A percentile compares a stretch with the other conserved stretches of the same genome.
These are phyloP conservation scores for Tolypocladium tropicale DNA, from an alignment of 2,329 filamentous ascomycete species.

Conservation along the genomic window DNA sequence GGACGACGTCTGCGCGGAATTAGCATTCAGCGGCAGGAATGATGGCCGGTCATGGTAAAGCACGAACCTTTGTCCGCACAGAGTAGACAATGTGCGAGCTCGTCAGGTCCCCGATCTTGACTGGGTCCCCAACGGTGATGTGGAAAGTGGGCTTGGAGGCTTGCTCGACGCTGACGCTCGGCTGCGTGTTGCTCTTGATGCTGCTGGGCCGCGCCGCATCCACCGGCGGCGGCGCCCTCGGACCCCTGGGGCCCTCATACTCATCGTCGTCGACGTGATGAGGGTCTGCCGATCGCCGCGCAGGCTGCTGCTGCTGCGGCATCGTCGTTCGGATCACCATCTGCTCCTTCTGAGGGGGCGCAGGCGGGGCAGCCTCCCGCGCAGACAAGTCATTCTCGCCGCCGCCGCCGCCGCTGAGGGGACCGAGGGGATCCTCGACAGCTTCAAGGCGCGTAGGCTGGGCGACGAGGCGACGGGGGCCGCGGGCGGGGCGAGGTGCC, in stretches of 20 bases:
- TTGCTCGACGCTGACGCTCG: slow-evolving; percentile 85
- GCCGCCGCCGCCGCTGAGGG: slow-evolving; percentile 57
- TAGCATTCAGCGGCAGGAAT: slow-evolving; percentile 5
- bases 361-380: slow-evolving; percentile 48
- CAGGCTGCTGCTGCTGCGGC: slow-evolving; percentile 31
- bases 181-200: slow-evolving; percentile 44
- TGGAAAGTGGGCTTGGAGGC: slow-evolving; percentile 86
- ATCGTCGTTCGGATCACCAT: slow-evolving; percentile 50
- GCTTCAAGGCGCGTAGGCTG: slow-evolving; percentile 71
- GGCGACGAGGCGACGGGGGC: slow-evolving; percentile 56
- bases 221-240: slow-evolving; percentile 57
- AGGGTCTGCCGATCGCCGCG: slow-evolving; percentile 39
- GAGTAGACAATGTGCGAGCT: slow-evolving; percentile 97
- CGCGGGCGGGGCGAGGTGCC: slow-evolving; percentile 31
- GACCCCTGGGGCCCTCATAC: slow-evolving; percentile 38
- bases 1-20: slow-evolving; percentile 62
- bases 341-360: slow-evolving; percentile 58
- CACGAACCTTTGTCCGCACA: slow-evolving; percentile 73
- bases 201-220: slow-evolving; percentile 44
- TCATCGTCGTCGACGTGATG: slow-evolving; percentile 66
- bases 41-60: background rate
- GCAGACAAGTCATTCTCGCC: slow-evolving; percentile 21
- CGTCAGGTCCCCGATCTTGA: slow-evolving; percentile 94
- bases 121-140: slow-evolving; percentile 88
- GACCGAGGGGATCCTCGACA: slow-evolving; percentile 67